Evolutionary conservation across 371 early-diverging fungal species (phyloP).

Genomic region (Basidiobolus meristosporus): DNA sequence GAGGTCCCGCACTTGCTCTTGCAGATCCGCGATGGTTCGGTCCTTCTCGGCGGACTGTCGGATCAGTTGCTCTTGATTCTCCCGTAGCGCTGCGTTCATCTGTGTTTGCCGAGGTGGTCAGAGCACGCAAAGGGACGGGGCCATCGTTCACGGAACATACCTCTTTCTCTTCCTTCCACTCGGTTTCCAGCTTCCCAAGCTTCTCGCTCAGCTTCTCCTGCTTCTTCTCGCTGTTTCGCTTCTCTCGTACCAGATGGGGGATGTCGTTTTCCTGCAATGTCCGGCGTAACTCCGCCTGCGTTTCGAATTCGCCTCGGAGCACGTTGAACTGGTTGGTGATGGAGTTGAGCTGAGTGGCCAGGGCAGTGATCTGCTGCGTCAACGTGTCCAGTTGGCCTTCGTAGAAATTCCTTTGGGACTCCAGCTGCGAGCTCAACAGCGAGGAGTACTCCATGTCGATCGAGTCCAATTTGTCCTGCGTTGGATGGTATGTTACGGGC

Average conservation of each 20-base stretch:
- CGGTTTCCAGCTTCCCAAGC: conserved; percentile 9
- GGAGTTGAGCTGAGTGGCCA: no score
- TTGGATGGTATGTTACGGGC: no score
- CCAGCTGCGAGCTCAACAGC: conserved; percentile 59
- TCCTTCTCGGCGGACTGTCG: conserved; percentile 9
- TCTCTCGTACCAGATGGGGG: no score
- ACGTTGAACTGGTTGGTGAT: no score
- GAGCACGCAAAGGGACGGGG: neutral
- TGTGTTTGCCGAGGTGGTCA: neutral
- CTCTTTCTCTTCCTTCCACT: conserved; percentile 15
- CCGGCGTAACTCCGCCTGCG: no score
- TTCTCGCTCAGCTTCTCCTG: conserved; percentile 13
- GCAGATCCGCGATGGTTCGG: conserved; percentile 11
- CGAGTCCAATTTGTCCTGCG: conserved; percentile 57
- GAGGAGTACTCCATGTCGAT: conserved; percentile 55
- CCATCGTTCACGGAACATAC: neutral
- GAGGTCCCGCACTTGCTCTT: conserved; percentile 17
- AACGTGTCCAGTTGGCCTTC: conserved; percentile 45
- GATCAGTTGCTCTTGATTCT: conserved; percentile 10
- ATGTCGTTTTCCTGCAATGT: conserved; percentile 10
- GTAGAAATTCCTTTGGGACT: conserved; percentile 68
- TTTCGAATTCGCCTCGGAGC: no score
- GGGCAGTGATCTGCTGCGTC: conserved; percentile 13
- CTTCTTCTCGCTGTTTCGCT: conserved; percentile 13
- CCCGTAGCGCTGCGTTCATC: conserved; percentile 11